These are phyloP conservation scores for Suillus decipiens DNA, from an alignment of 768 basidiomycete species.

Conservation along the genomic window DNA sequence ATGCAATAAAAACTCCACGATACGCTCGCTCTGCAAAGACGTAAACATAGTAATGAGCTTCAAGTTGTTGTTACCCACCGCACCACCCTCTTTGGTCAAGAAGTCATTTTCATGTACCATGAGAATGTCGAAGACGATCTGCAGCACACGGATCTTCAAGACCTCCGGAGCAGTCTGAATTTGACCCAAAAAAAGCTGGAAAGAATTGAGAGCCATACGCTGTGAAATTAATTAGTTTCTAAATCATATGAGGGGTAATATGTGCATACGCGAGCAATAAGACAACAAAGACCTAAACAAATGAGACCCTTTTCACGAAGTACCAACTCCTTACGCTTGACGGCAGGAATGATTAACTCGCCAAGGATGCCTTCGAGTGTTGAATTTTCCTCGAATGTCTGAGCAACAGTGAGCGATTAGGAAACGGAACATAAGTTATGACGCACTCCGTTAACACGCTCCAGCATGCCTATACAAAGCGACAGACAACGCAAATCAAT, in stretches of 20 bases:
- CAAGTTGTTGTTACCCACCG: conserved; percentile 26
- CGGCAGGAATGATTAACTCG: conserved; percentile 89
- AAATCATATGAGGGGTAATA: not conserved
- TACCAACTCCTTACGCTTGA: conserved; percentile 79
- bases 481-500: conserved; percentile 76
- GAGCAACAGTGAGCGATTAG: not conserved
- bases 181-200: conserved; percentile 83
- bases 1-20: conserved; percentile 67
- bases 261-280: conserved; percentile 56
- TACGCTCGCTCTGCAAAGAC: conserved; percentile 45
- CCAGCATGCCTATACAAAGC: conserved; percentile 81
- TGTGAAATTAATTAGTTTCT: conserved; percentile 8
- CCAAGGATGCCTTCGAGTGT: conserved; percentile 66
- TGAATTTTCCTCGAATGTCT: conserved; percentile 68
- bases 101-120: conserved; percentile 79
- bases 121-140: conserved; percentile 82
- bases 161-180: conserved; percentile 62
- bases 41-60: not conserved
- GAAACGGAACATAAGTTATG: not conserved
- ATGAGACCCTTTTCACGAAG: conserved; percentile 69
- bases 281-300: conserved; percentile 70
- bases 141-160: conserved; percentile 70
- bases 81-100: conserved; percentile 45
- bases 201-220: conserved; percentile 47
- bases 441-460: conserved; percentile 82